Conservation (phyloP, 1,139 yeast species). For the Taphrina populina region DNA sequence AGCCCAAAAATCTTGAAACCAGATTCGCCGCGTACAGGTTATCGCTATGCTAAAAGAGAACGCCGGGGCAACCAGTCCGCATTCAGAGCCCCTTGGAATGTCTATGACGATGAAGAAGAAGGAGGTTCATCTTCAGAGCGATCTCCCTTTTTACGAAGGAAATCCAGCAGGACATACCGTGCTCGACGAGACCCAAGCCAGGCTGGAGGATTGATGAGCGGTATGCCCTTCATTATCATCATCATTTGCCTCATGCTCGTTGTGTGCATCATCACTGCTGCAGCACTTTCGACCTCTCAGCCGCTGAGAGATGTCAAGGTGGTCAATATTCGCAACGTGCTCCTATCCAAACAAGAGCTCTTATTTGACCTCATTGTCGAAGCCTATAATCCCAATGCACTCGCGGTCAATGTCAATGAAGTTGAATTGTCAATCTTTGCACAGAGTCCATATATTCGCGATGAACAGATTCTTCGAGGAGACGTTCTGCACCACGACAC, state of each 20-base stretch:
- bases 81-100: conserved; percentile 22
- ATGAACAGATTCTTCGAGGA: too few relatives aligned
- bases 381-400: conserved; percentile 85
- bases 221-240: conserved; percentile 29
- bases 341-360: conserved; percentile 81
- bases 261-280: conserved; percentile 25
- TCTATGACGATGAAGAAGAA: conserved; percentile 28
- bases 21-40: conserved; percentile 13
- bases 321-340: conserved; percentile 61
- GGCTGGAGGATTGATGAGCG: conserved; percentile 7
- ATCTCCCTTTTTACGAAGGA: conserved; percentile 21
- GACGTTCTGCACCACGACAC: too few relatives aligned
- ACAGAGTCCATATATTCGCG: conserved; percentile 58
- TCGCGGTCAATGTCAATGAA: conserved; percentile 61
- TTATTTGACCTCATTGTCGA: conserved; percentile 73
- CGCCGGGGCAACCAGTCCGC: conserved; percentile 16
- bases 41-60: conserved; percentile 7
- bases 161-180: conserved; percentile 9
- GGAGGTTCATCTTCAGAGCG: conserved; percentile 19
- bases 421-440: conserved; percentile 88
- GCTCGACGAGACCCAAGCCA: neutral
- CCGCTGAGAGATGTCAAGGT: conserved; percentile 71
- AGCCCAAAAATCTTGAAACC: conserved; percentile 15
- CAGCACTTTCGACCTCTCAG: conserved; percentile 83
- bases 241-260: conserved; percentile 30